Base-by-base conservation (phyloP, 1,284 basidiomycete species). In the Cutaneotrichosporon sp. region DNA sequence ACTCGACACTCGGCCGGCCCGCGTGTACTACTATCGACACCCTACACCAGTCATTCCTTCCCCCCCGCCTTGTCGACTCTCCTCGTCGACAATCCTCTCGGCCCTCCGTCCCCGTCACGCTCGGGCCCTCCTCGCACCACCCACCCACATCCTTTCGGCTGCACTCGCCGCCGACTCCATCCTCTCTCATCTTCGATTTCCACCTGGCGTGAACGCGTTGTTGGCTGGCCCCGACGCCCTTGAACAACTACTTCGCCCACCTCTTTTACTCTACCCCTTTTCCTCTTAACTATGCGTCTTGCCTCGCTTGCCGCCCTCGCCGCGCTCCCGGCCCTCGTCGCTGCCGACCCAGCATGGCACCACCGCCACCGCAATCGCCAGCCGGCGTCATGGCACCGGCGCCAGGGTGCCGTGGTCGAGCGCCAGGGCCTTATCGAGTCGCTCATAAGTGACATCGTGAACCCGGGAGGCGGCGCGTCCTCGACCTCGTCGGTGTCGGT, bases 321-420 rank as follows among this genome's bases (percentile, higher is more conserved):
- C n/a, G 60, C 60, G 3, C 16, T 61, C 13, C 60, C 60, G 9
- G 36, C 49, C 2, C 47, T 57, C 6, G 60, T 43, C 13, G 38
- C 55, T 13, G 38, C 22, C 25, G 47, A n/a, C 7, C 43, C 43
- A 7, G n/a, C 2, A 2, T 50, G 47, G 47, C 24, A 50, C 24
- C 25, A 50, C 47, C 47, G 47, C 14, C 18, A 50, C 27, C 47
- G 25, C 24, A 20, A 25, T 20, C 51, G 20, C 51, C 33, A 53
- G 34, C 38, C 13, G 18, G 38, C 38, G 18, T 14, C 20, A 25
- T 47, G 25, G 22, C 25, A 29, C 16, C 25, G 27, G 18, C 25
- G 25, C 18, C 18, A 27, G 16, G 25, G 27, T n/a, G n/a, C n/a
- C 24, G 22, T 46, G 8, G 22, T 13, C 45, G 45, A 46, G 31